Evolutionary conservation across 352 stramenopile genomes (phyloP).

Genomic region (Phytophthora pseudosyringae): DNA sequence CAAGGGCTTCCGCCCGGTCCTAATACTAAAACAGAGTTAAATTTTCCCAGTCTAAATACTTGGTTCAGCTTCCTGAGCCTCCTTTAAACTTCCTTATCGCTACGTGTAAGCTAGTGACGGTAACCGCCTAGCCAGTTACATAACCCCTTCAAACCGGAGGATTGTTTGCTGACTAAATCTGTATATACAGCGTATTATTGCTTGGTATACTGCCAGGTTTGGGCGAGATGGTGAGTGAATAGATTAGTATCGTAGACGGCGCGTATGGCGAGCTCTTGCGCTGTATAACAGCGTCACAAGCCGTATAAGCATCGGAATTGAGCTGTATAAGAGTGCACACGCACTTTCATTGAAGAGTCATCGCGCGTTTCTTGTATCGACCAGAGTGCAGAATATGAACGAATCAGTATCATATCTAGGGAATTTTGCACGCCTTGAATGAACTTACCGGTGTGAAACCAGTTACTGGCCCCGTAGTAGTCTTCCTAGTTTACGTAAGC

Average conservation of each 20-base stretch:
- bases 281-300: conserved; percentile 4
- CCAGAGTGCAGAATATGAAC: too few relatives aligned
- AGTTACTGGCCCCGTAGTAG: too few relatives aligned
- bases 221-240: conserved; percentile 2
- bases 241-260: conserved; percentile 5
- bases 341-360: background rate
- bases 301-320: background rate
- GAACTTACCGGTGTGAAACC: too few relatives aligned
- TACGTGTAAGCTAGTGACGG: too few relatives aligned
- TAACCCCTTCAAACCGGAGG: conserved; percentile 14
- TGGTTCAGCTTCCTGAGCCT: too few relatives aligned
- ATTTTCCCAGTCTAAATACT: too few relatives aligned
- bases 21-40: too few relatives aligned
- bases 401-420: background rate
- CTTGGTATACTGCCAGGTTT: conserved; percentile 5
- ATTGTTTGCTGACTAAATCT: conserved; percentile 6
- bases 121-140: too few relatives aligned
- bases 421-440: too few relatives aligned
- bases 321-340: conserved; percentile 1
- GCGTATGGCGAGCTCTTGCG: background rate
- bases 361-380: background rate
- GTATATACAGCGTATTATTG: conserved; percentile 15
- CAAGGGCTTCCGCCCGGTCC: too few relatives aligned
- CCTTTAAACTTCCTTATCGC: too few relatives aligned
- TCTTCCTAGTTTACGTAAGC: too few relatives aligned